These are phyloP conservation scores for Wickerhamomyces tratensis DNA, from an alignment of 805 yeast genomes.

Conservation along the genomic window DNA sequence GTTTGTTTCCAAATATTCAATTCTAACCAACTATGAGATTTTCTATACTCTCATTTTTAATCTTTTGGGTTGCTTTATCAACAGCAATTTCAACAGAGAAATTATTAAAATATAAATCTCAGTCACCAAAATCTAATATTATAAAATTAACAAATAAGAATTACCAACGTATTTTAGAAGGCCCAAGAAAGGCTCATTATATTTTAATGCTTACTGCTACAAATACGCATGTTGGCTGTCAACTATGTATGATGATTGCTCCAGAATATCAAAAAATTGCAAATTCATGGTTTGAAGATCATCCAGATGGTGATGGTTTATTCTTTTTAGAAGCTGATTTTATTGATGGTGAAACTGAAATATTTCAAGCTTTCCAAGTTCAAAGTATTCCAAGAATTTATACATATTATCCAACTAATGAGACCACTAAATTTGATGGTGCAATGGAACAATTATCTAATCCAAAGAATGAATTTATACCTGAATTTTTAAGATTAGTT, in stretches of 20 bases:
- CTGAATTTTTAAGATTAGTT: conserved; percentile 22
- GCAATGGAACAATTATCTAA: conserved; percentile 20
- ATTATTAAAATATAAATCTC: conserved; percentile 17
- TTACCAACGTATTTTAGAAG: conserved; percentile 44
- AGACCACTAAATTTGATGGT: conserved; percentile 27
- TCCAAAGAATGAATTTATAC: conserved; percentile 22
- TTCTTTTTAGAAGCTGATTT: conserved; percentile 74
- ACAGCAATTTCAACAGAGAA: conserved; percentile 10
- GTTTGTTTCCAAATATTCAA: too few species aligned
- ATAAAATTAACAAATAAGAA: conserved; percentile 50
- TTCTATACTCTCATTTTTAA: background rate
- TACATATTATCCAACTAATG: conserved; percentile 44
- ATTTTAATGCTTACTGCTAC: conserved; percentile 70
- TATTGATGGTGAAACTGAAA: conserved; percentile 39
- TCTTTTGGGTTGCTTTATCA: background rate
- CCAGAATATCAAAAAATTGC: conserved; percentile 60
- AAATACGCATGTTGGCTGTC: conserved; percentile 65
- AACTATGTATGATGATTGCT: conserved; percentile 56
- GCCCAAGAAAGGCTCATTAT: conserved; percentile 60
- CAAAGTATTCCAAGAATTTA: conserved; percentile 73
- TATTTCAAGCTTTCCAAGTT: conserved; percentile 34
- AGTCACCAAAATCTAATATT: conserved; percentile 23
- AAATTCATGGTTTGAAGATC: conserved; percentile 49
- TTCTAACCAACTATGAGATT: background rate
- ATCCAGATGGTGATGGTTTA: conserved; percentile 45